Evolutionary conservation across 176 grass and related monocot species (phyloP), one percentile per base, ranked within the genome.

Genomic region (Oryza meyeriana): DNA sequence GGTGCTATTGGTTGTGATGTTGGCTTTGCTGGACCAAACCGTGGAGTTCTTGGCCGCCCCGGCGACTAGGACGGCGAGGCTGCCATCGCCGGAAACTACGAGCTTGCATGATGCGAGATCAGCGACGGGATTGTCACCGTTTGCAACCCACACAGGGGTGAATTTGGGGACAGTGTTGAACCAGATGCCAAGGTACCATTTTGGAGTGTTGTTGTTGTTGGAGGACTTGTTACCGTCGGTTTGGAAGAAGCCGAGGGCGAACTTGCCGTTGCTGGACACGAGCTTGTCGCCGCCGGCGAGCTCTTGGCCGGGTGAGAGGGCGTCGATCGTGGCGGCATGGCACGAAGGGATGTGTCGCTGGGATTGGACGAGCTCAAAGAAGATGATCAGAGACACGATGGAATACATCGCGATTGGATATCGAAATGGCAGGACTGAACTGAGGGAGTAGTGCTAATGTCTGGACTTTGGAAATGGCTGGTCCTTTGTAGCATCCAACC

Each of bases 231-330:
- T 45, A 45, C 12, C 75, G 27, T 22, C 55, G n/a, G 64, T 66
- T 59, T 22, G 38, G 72, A 88, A 92, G 85, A 85, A 93, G 77
- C 90, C 90, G 17, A 92, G 79, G 28, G 76, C 76, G 41, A 88
- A 91, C 67, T 39, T 85, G 39, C 70, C 85, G n/a, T 75, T 75
- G 2, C 75, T 4, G 22, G 86, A 92, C 11, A 66, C 70, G n/a
- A 80, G 78, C 64, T 67, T 80, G 78, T 20, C 44, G 2, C 64
- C 30, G 20, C 4, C 64, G 8, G 44, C 9, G 14, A 80, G 64
- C 22, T 14, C 47, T 11, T 59, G 32, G 24, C 79, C 66, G 3
- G 66, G 34, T 6, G 66, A 39, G 33, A 69, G 2, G 66, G 22
- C 30, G 20, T 69, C 66, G 44, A 47, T 12, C 22, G 20, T 69